Base-by-base conservation (phyloP, 345 rosid species). In the Aquilaria sinensis region DNA sequence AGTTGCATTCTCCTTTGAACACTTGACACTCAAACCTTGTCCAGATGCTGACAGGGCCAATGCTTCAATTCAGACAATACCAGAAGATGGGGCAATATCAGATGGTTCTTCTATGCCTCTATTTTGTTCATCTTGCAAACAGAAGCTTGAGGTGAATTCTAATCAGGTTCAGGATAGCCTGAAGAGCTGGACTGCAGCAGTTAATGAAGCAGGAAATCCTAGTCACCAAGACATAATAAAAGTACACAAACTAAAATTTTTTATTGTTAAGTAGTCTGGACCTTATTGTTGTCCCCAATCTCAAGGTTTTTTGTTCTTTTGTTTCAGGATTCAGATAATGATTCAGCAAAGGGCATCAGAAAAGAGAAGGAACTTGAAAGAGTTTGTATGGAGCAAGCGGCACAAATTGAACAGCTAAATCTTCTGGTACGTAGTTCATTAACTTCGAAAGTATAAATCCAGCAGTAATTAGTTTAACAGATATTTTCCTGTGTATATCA, bases 1-100 rank as follows among this genome's bases (percentile, higher is more conserved):
- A 63, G 81, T 86, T 66, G 74, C 86, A 33, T 85, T 88, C 73
- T 90, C 96, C 50, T 90, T 89, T 64, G 95, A 88, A 65, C 82
- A 85, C 80, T 77, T 90, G 73, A 73, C 83, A 43, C 64, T 85
- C 76, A 83, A 82, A 72, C 85, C 87, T 54, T 74, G 79, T 67
- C 74, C 77, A 30, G 87, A 86, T 75, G 82, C 78, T 46, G 92
- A 86, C 47, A 68, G 51, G 70, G 58, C 62, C 68, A 68, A 68
- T 58, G 69, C 69, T 63, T 82, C 88, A 31, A 72, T 74, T 61
- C 82, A 79, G 60, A 80, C 75, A 62, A 32, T 60, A 33, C 73
- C 66, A 61, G 76, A 77, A 58, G 79, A 73, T 55, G 74, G 52
- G 53, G 63, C 68, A 51, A 60, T 70, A 34, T 31, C 71, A 46